These are phyloP conservation scores for Fusarium nodosum DNA, from an alignment of 2,329 filamentous ascomycete genomes.

Conservation along the genomic window DNA sequence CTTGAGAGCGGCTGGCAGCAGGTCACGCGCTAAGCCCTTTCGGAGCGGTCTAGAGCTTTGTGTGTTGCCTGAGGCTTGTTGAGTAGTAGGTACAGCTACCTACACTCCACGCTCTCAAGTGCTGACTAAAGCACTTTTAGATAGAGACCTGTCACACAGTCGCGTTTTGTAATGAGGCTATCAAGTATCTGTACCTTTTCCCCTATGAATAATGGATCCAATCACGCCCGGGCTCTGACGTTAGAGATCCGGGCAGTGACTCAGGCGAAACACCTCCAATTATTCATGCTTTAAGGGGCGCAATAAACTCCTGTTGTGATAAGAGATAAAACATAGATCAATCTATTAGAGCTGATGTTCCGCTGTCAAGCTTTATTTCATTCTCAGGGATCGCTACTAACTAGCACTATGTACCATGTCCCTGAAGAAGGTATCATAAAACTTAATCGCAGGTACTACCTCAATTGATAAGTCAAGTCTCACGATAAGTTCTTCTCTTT, in stretches of 20 bases:
- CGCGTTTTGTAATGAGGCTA: conserved; percentile 11
- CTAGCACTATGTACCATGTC: background rate
- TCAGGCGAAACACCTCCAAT: conserved; percentile 45
- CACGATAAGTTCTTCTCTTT: too few species aligned
- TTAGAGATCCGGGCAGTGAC: conserved; percentile 43
- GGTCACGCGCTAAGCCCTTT: conserved; percentile 41
- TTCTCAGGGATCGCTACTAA: background rate
- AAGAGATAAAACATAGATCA: background rate
- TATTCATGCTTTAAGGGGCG: conserved; percentile 19
- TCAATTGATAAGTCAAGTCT: background rate
- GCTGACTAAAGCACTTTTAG: conserved; percentile 43
- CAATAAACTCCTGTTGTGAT: background rate
- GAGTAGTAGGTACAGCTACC: conserved; percentile 28
- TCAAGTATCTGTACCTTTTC: conserved; percentile 40
- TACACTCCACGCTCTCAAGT: conserved; percentile 31
- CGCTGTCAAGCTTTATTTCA: background rate
- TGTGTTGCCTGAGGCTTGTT: conserved; percentile 47
- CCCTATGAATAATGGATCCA: conserved; percentile 15
- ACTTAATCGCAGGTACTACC: background rate
- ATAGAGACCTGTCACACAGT: background rate
- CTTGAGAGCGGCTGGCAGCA: conserved; percentile 57
- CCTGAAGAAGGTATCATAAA: background rate
- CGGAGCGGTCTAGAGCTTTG: conserved; percentile 35
- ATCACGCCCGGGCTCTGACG: conserved; percentile 32
- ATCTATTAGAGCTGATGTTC: background rate